Base-by-base conservation (phyloP, 805 yeast genomes). In the Ogataea glucozyma region DNA sequence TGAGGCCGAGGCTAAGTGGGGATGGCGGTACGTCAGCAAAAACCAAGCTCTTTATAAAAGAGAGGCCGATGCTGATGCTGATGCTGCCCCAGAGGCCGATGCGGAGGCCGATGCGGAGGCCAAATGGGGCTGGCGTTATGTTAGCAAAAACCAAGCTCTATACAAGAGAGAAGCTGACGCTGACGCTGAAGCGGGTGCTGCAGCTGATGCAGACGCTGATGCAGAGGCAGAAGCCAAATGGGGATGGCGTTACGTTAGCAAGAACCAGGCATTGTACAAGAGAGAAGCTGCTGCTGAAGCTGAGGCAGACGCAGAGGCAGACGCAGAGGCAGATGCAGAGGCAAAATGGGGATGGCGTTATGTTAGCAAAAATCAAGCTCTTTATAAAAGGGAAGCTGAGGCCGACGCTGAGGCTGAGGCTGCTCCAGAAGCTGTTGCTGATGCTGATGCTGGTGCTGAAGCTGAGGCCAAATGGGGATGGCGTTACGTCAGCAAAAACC, bases 131-230 rank as follows among this genome's bases (percentile, higher is more conserved):
- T 51, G 34, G 46, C 49, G 41, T 27, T 35, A 29, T n/a, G 18
- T 39, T 9, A 17, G 31, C 31, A 43, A 38, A 30, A 52, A 54
- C 33, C 45, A 47, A 20, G 54, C 51, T 20, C 47, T 56, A 26
- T 44, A 43, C 29, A 62, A 62, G 47, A 56, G 66, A 50, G 64
- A 60, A 11, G 65, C 64, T 31, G 58, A 60, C 12, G 62, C 65
- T 12, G 62, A 51, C 12, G 53, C 58, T 23, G 53, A 44, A 22
- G 48, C 57, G 6, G 38, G 34, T 11, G 46, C 52, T 31, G 44
- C 47, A 13, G 51, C 56, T 18, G 53, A 42, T 14, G 47, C 53
- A 16, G 41, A 42, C 2, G 38, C 46, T 18, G 48, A 37, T 3
- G n/a, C n/a, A n/a, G n/a, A n/a, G n/a, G n/a, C n/a, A n/a, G n/a